A percentile compares a stretch with the other conserved stretches of the same genome.
phyloP scores from a whole-genome alignment of 2,329 filamentous ascomycete species.

The Colletotrichum sp. region DNA sequence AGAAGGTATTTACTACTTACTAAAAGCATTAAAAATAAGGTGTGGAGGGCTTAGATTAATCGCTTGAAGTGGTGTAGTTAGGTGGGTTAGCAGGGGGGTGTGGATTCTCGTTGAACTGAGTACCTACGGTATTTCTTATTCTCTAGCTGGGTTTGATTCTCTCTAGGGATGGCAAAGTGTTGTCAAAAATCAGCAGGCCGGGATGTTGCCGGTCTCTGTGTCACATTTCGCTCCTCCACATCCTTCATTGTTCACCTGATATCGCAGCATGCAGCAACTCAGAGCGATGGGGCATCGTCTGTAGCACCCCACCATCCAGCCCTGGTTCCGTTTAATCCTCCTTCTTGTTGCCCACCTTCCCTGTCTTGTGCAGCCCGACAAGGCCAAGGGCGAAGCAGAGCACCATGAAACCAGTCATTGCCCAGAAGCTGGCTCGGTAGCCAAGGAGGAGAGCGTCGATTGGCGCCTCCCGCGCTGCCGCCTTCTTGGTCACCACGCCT shows the following conservation, averaged over 20 bases:
- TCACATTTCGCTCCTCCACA: not conserved
- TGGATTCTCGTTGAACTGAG: no score
- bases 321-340: not conserved
- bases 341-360: not conserved
- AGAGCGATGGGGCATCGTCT: not conserved
- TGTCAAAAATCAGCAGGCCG: not conserved
- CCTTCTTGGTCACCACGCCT: conserved; percentile 33
- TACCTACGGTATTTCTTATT: not conserved
- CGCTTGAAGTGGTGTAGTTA: no score
- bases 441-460: conserved; percentile 49
- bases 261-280: not conserved
- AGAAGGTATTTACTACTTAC: no score
- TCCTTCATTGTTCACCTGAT: not conserved
- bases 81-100: no score
- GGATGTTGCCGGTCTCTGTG: not conserved
- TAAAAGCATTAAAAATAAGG: no score
- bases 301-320: not conserved
- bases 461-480: not conserved
- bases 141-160: not conserved
- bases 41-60: no score
- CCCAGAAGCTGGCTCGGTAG: conserved; percentile 58
- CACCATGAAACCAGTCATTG: conserved; percentile 15
- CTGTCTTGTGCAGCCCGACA: not conserved
- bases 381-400: not conserved
- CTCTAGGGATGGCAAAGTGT: not conserved